These are phyloP conservation scores for Alternaria dauci DNA, from an alignment of 2,329 filamentous ascomycete species.

Conservation along the genomic window DNA sequence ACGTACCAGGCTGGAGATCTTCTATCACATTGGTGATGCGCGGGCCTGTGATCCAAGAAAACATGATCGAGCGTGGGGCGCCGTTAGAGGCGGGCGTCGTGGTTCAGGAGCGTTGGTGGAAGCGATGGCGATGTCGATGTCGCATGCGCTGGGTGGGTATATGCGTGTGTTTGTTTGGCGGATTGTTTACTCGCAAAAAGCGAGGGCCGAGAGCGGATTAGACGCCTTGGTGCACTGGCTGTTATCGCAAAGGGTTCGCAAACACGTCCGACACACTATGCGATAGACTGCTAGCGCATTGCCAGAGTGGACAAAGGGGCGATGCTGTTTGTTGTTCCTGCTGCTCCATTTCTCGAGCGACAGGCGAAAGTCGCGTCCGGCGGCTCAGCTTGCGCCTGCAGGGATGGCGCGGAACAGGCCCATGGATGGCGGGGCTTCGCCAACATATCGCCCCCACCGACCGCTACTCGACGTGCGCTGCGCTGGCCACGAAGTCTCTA, in stretches of 20 bases:
- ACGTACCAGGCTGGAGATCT: slow-evolving; percentile 46
- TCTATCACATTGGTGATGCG: slow-evolving; percentile 50
- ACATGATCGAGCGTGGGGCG: slow-evolving; percentile 33
- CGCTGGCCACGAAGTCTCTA: slow-evolving; percentile 36
- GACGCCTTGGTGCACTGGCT: slow-evolving; percentile 4
- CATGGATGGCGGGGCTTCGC: slow-evolving; percentile 29
- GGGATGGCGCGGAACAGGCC: slow-evolving; percentile 22
- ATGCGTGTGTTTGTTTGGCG: slow-evolving; percentile 41
- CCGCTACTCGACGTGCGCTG: slow-evolving; percentile 36
- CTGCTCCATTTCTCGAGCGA: slow-evolving; percentile 11
- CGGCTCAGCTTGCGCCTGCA: slow-evolving; percentile 23
- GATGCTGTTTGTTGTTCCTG: slow-evolving; percentile 25
- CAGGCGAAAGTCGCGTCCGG: slow-evolving; percentile 32
- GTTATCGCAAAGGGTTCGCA: not conserved
- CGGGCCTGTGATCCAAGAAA: slow-evolving; percentile 52
- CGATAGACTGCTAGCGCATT: not conserved
- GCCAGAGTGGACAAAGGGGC: slow-evolving; percentile 6
- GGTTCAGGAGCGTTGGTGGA: not conserved
- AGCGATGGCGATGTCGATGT: slow-evolving; percentile 8
- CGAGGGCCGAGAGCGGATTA: slow-evolving; percentile 23
- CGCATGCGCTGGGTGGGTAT: slow-evolving; percentile 14
- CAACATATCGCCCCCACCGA: slow-evolving; percentile 33
- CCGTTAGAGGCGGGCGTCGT: not conserved
- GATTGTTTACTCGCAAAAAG: slow-evolving; percentile 45
- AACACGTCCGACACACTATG: not conserved